Evolutionary conservation across 1,284 basidiomycete species (phyloP).

Genomic region (Papiliotrema laurentii): DNA sequence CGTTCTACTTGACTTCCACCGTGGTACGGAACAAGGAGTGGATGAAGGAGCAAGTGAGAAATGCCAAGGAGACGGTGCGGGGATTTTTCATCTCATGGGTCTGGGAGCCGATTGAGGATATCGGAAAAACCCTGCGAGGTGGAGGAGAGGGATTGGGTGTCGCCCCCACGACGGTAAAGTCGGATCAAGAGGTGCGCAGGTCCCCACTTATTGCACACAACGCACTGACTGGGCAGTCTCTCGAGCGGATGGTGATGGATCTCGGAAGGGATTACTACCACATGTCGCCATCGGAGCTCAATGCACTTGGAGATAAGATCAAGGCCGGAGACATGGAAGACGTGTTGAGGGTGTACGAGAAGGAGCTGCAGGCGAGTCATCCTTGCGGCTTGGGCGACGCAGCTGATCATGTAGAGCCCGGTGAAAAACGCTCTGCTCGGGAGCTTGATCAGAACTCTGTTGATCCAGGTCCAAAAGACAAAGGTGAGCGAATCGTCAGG

Average conservation of each 20-base stretch:
- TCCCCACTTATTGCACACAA: background rate
- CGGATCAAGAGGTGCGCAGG: conserved; percentile 39
- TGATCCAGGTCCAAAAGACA: conserved; percentile 95
- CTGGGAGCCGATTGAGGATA: conserved; percentile 75
- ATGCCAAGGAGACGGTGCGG: conserved; percentile 63
- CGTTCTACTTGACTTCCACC: conserved; percentile 21
- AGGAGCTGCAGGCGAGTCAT: conserved; percentile 66
- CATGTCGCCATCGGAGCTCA: conserved; percentile 58
- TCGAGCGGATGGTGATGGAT: conserved; percentile 87
- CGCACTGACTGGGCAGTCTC: conserved; percentile 55
- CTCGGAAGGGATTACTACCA: conserved; percentile 70
- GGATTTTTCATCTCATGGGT: conserved; percentile 84
- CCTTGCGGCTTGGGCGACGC: background rate
- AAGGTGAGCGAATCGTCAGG: conserved; percentile 60
- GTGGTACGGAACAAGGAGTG: conserved; percentile 42
- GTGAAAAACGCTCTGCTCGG: conserved; percentile 76
- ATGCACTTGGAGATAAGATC: conserved; percentile 62
- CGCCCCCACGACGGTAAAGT: conserved; percentile 44
- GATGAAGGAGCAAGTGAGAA: conserved; percentile 55
- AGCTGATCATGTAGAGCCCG: conserved; percentile 53
- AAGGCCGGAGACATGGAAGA: conserved; percentile 79
- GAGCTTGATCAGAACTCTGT: conserved; percentile 74
- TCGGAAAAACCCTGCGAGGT: conserved; percentile 68
- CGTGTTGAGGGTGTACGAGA: conserved; percentile 84
- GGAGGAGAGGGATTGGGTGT: conserved; percentile 54